phyloP scores from a whole-genome alignment of 2,329 filamentous ascomycete species.

The Cercospora sesami region DNA sequence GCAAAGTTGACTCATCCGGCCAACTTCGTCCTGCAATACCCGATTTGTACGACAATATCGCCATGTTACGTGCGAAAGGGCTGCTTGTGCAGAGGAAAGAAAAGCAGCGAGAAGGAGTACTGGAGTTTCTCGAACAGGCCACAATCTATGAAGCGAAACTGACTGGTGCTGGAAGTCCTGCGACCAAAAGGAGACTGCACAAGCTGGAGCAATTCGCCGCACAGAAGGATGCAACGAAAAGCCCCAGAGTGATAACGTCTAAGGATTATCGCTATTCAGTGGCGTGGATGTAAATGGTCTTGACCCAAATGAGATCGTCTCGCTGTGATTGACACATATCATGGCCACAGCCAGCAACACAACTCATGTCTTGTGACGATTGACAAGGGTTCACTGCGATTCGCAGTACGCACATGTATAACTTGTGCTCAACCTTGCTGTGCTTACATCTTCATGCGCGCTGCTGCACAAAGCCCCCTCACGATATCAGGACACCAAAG shows the following conservation, averaged over 20 bases:
- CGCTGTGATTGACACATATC: not conserved
- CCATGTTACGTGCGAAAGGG: conserved; percentile 24
- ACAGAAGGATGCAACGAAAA: not conserved
- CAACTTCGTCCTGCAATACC: conserved; percentile 24
- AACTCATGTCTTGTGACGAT: not conserved
- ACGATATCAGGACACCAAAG: too few relatives aligned
- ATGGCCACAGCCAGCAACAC: not conserved
- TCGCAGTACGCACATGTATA: too few relatives aligned
- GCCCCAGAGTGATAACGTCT: not conserved
- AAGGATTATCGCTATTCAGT: not conserved
- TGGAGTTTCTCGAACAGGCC: conserved; percentile 20
- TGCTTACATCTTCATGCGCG: too few relatives aligned
- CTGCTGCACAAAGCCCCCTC: too few relatives aligned
- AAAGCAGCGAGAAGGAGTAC: conserved; percentile 14
- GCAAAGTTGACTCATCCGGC: not conserved
- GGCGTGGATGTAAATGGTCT: not conserved
- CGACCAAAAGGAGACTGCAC: conserved; percentile 22
- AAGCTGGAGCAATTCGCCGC: conserved; percentile 24
- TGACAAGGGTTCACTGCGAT: too few relatives aligned
- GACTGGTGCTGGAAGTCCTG: conserved; percentile 24
- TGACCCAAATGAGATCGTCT: not conserved
- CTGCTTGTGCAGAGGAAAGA: conserved; percentile 19
- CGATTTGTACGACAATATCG: conserved; percentile 27
- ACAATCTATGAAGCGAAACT: conserved; percentile 25
- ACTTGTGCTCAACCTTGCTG: too few relatives aligned